Conservation (phyloP, 164 flowering plant genomes). For the Warburgia ugandensis region DNA sequence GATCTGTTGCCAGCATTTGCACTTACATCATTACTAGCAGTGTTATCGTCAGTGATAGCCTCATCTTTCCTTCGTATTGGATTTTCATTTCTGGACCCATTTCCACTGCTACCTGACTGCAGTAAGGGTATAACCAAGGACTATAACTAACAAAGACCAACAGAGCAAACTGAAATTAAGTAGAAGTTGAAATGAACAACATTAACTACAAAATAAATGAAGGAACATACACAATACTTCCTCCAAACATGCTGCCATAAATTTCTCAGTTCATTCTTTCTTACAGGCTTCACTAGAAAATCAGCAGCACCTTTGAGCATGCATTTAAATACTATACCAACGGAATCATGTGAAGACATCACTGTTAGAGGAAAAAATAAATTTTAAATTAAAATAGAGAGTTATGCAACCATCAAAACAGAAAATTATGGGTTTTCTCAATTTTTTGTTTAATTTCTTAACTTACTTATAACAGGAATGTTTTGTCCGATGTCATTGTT, state of each 20-base stretch:
- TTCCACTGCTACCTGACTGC: conserved; percentile 17
- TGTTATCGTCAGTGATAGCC: conserved; percentile 22
- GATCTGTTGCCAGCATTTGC: conserved; percentile 18
- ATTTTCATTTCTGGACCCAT: conserved; percentile 17
- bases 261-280: conserved; percentile 45
- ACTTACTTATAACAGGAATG: conserved; percentile 43
- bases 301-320: conserved; percentile 52
- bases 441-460: no score
- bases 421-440: not conserved
- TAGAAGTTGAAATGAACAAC: no score
- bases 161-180: no score
- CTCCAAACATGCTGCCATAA: conserved; percentile 64
- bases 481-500: conserved; percentile 30
- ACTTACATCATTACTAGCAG: conserved; percentile 23
- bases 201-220: no score
- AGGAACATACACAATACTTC: conserved; percentile 29
- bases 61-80: conserved; percentile 12
- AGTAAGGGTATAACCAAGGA: conserved; percentile 2
- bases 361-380: conserved; percentile 20
- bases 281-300: conserved; percentile 47
- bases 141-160: no score
- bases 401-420: conserved; percentile 1
- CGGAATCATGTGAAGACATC: conserved; percentile 54
- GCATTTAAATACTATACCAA: conserved; percentile 43
- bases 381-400: conserved; percentile 1